Evolutionary conservation across 768 basidiomycete species (phyloP), one percentile per base, ranked within the genome.

Genomic region (Cystobasidium ongulense): DNA sequence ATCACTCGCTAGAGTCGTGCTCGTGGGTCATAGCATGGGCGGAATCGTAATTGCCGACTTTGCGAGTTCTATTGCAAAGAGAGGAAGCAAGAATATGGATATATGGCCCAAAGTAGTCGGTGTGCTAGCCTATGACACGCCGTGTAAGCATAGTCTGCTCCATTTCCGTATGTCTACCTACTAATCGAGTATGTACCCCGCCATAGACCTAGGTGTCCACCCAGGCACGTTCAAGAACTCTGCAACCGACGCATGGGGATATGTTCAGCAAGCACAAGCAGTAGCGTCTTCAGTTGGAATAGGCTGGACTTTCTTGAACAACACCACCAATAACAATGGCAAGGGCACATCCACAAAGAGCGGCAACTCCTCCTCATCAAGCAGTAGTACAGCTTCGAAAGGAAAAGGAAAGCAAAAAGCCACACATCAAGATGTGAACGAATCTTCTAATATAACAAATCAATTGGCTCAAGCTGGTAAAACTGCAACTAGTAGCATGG

Each of bases 251-350:
- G 68, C 53, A 35, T 71, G 68, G 68, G 33, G 36, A n/a, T 71
- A 71, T 36, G 68, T 71, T 11, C 68, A 71, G 68, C 68, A 71
- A 59, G 68, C 68, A 21, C 68, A 71, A 43, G 68, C 68, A 23
- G 68, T 71, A 35, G 68, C 68, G 36, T 54, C 68, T 21, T 31
- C 68, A 3, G 68, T 43, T 10, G 68, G 68, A 11, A 53, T 54
- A 54, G 68, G 68, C 21, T 54, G 50, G 52, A 23, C 68, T 17
- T 71, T 39, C 41, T 53, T 71, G 21, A 54, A 61, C 33, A 52
- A 53, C 11, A 71, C 59, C 29, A 31, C 33, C 2, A 21, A 1
- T 4, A 29, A 8, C 65, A 64, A 39, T 46, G 35, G 43, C 41
- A 36, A 61, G 21, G n/a, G 52, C 39, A 4, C 18, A 23, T 7